These are phyloP conservation scores for Aspergillus aculeatus DNA, from an alignment of 2,329 filamentous ascomycete genomes.

Conservation along the genomic window DNA sequence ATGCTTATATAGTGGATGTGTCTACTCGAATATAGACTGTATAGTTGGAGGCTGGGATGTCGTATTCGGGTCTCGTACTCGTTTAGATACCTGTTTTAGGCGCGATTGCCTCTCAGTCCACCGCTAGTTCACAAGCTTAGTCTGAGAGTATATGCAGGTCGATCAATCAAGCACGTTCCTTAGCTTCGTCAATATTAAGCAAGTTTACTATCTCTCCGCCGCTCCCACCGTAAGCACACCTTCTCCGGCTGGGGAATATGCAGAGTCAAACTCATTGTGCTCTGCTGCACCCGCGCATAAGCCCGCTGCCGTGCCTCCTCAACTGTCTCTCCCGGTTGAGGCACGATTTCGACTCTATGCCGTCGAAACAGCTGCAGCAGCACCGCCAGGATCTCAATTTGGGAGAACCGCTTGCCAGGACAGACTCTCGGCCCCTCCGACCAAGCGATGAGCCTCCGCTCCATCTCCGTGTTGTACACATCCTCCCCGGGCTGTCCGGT, in stretches of 20 bases:
- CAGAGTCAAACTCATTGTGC: slow-evolving; percentile 2
- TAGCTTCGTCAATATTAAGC: too few species aligned
- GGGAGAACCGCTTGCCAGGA: slow-evolving; percentile 1
- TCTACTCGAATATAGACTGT: too few species aligned
- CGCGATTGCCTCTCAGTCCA: too few species aligned
- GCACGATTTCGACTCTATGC: neutral
- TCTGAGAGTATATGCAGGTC: too few species aligned
- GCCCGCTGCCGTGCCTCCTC: neutral
- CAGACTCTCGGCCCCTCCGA: slow-evolving; percentile 1
- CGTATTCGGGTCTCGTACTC: too few species aligned
- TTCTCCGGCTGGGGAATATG: neutral
- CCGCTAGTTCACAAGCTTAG: too few species aligned
- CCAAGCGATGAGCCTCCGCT: neutral
- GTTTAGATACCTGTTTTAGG: too few species aligned
- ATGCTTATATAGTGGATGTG: too few species aligned
- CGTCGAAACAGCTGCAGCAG: neutral
- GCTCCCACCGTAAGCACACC: too few species aligned
- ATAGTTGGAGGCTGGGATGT: too few species aligned
- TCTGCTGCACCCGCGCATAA: neutral
- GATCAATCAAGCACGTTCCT: too few species aligned
- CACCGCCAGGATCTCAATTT: slow-evolving; percentile 1
- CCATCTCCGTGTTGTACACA: neutral
- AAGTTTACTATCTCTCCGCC: too few species aligned
- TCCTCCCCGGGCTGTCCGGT: neutral
- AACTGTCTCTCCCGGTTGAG: neutral